Evolutionary conservation across 176 grass and related monocot genomes (phyloP), one percentile per base, ranked within the genome.

Genomic region (Aechmea fasciata): DNA sequence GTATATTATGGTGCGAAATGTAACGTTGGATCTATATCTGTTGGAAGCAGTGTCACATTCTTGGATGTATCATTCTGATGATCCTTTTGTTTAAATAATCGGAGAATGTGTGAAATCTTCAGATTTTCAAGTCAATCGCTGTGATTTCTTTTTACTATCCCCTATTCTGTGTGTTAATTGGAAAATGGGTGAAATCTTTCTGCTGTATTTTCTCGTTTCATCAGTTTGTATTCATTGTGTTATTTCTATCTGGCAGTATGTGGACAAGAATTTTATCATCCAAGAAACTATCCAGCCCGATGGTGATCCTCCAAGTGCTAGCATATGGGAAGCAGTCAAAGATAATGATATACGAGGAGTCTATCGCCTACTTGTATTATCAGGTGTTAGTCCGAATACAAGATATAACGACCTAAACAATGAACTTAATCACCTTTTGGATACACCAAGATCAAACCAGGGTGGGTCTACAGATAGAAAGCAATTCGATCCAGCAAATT

Each of bases 281-380:
- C 86, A 79, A 85, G 81, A 87, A 83, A n/a, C 52, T 13, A 57
- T 7, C 24, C 49, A 67, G 51, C 51, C 64, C 13, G 26, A 66
- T 51, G 41, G 79, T 82, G 52, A 69, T 72, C 63, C 50, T 79
- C 33, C 33, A 41, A 53, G 72, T 65, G 72, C 77, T 74, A 75
- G 76, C 68, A 89, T 96, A 69, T 86, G 82, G 81, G 83, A 91
- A 72, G 92, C 88, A 70, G 76, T 96, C 76, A 89, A 87, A 83
- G 71, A 64, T 68, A 91, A 87, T 48, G 73, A 96, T 79, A 52
- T 91, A 67, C 83, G 75, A 86, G 74, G 29, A 78, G 78, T 67
- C 66, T 96, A 96, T 75, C 78, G 3, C n/a, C 75, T 87, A 71
- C 83, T 96, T 80, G 81, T 89, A 29, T 78, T 74, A 48, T 52